Conservation (phyloP, 176 grass and related monocot species). For the Aegilops umbellulata region DNA sequence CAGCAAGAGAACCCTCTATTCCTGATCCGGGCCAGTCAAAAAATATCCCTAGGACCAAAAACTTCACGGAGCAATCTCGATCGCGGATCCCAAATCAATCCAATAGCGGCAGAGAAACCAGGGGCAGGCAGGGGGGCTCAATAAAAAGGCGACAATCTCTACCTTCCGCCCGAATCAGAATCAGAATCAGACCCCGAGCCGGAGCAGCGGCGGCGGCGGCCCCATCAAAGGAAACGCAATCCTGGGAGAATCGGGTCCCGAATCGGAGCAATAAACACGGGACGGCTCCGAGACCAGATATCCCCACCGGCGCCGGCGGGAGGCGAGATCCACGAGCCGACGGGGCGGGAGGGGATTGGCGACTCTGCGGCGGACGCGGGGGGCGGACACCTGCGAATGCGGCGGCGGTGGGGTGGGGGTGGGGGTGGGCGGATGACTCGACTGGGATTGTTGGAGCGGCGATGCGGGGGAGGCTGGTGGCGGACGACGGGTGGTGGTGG, state of each 20-base stretch:
- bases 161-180: not conserved
- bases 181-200: slow-evolving; percentile 8
- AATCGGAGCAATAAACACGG: not conserved
- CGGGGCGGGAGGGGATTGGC: not conserved
- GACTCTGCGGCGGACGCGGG: not conserved
- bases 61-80: slow-evolving; percentile 84
- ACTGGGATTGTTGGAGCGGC: not conserved
- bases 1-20: slow-evolving; percentile 63
- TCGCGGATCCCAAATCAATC: slow-evolving; percentile 48
- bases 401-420: slow-evolving; percentile 11
- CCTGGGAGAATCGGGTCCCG: not conserved
- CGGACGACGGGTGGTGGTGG: slow-evolving; percentile 3
- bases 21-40: slow-evolving; percentile 60
- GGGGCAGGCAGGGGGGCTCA: not conserved
- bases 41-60: slow-evolving; percentile 83
- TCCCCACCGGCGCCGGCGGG: not conserved
- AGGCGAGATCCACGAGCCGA: slow-evolving; percentile 15
- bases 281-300: too few species aligned
- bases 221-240: not conserved
- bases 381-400: slow-evolving; percentile 32
- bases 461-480: not conserved
- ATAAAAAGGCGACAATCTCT: not conserved
- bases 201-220: not conserved
- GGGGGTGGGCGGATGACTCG: not conserved
- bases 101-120: slow-evolving; percentile 27